Base-by-base conservation (phyloP, 225 moss, liverwort and hornwort genomes). In the Neckera pumila region DNA sequence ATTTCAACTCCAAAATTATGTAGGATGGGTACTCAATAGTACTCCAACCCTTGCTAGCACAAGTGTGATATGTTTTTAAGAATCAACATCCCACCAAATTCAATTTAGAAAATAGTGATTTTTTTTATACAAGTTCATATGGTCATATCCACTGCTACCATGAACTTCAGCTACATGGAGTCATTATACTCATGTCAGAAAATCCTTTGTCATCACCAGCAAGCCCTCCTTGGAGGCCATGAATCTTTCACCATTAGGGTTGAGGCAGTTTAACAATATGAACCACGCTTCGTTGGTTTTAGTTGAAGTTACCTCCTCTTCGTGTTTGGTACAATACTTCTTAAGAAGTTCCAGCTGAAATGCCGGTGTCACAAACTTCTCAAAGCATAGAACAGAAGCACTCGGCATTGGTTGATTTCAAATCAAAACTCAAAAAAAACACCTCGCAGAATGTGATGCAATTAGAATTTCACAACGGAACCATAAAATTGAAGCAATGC, bases 31-130 rank as follows among this genome's bases (percentile, higher is more conserved):
- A n/a, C 0, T 56, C 13, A 15, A 25, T 9, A 56, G 14, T 17
- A 76, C 1, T 22, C 33, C 34, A 34, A 22, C 0, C 3, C 4
- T 3, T 34, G 2, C 2, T 9, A 5, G 5, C 3, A 3, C 4
- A 33, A 49, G 2, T 12, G 3, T 27, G 12, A 49, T 1, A 31
- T 20, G 10, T 28, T 47, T 31, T 12, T 17, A 45, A 45, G 19
- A 30, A 33, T 18, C 20, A 20, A 33, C 1, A 12, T 34, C 34
- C 20, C 4, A 33, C 33, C 20, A 76, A 33, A 22, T 53, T 34
- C 22, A 19, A 21, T 53, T 53, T 22, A 34, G 8, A 49, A 75
- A 11, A 12, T 7, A 49, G 2, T 74, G 12, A 7, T 47, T 47
- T 27, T 17, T 10, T n/a, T 4, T 0, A 8, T 12, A 18, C 5